Evolutionary conservation across 495 filamentous ascomycete genomes (phyloP).

Genomic region (Lasiosphaeria ovina): DNA sequence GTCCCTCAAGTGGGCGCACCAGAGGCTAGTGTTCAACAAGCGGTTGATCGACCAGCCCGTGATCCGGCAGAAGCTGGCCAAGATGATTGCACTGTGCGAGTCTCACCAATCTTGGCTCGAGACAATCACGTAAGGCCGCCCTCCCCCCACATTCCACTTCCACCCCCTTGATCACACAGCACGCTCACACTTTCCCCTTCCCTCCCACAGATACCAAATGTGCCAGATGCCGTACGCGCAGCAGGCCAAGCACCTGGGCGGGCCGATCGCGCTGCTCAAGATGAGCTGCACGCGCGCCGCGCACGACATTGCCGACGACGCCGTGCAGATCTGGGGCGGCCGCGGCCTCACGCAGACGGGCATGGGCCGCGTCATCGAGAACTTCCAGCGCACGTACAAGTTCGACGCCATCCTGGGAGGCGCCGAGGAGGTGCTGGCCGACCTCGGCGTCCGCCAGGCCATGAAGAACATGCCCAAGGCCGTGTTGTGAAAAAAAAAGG

Average conservation of each 20-base stretch:
- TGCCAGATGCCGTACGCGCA: slow-evolving; percentile 77
- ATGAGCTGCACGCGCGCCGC: slow-evolving; percentile 71
- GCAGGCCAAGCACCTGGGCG: slow-evolving; percentile 71
- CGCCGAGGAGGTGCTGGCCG: slow-evolving; percentile 79
- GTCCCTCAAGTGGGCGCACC: slow-evolving; percentile 86
- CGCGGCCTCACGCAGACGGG: slow-evolving; percentile 76
- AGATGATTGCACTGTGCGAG: slow-evolving; percentile 82
- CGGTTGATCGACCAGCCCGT: slow-evolving; percentile 78
- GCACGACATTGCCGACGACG: slow-evolving; percentile 78
- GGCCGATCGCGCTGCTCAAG: slow-evolving; percentile 82
- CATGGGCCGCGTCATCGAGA: slow-evolving; percentile 79
- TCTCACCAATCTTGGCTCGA: slow-evolving; percentile 85
- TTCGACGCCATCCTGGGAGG: slow-evolving; percentile 87
- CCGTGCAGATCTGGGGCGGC: slow-evolving; percentile 85
- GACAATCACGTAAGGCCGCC: slow-evolving; percentile 50
- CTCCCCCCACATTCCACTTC: not conserved
- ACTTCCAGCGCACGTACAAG: slow-evolving; percentile 82
- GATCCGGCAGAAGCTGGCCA: slow-evolving; percentile 85
- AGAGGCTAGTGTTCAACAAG: slow-evolving; percentile 83
- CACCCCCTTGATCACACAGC: not conserved
- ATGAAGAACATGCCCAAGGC: slow-evolving; percentile 80
- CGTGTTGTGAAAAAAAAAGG: slow-evolving; percentile 56
- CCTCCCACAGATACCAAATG: slow-evolving; percentile 67
- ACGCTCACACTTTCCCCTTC: not conserved
- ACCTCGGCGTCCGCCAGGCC: slow-evolving; percentile 79